Base-by-base conservation (phyloP, 1,139 yeast genomes). In the Debaryomyces udenii region DNA sequence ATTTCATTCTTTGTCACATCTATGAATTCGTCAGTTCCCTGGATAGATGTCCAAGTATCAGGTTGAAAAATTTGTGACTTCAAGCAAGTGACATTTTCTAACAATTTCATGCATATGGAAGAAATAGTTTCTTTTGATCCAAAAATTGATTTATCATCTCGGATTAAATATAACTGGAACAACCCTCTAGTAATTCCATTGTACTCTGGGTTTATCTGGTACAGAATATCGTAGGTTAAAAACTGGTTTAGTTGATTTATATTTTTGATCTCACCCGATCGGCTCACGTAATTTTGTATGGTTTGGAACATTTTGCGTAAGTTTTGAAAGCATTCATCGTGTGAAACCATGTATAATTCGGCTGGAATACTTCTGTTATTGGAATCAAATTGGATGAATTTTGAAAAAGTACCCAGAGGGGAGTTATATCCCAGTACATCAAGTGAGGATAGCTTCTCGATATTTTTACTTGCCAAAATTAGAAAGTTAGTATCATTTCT, bases 301-400 rank as follows among this genome's bases (percentile, higher is more conserved):
- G 74, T 69, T 3, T 53, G 44, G 28, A 77, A 63, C 14, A 81
- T 57, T 1, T 59, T 54, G 2, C 50, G 47, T 2, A 81, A 57
- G 27, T 64, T 64, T 2, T 53, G 47, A 32, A 74, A 61, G 1
- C 72, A 54, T 14, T 55, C 56, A 2, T 49, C 46, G 7, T 54
- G 48, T 3, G 57, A 51, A 1, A 66, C 49, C 16, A 48, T 51
- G 32, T 59, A 59, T 11, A 80, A 52, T 0, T 66, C 67, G 28
- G 72, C 66, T 1, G 83, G 83, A 10, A 89, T 86, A 36, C 80
- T 74, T 43, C 74, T 73, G 57, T 84, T 84, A 46, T 77, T 78
- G 29, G 76, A 61, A 44, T 78, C 76, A 36, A 67, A 62, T 31
- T 84, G 83, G 41, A 81, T 78, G 43, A 78, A 78, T 15, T 74